These are phyloP conservation scores for Asterella californica DNA, from an alignment of 225 moss, liverwort and hornwort genomes.

Conservation along the genomic window DNA sequence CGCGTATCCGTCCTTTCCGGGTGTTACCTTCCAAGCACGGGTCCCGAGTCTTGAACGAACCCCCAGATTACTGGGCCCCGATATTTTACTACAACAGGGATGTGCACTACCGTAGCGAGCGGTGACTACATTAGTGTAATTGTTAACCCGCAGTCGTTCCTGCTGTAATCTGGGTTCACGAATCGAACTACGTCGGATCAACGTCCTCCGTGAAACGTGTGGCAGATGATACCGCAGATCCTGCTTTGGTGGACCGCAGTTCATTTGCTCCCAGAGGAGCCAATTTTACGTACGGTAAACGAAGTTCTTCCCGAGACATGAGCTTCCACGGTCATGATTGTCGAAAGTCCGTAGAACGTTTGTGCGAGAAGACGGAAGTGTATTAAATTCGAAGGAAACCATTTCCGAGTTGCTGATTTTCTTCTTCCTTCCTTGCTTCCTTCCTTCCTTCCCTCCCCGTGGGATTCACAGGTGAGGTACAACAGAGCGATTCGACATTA, in stretches of 20 bases:
- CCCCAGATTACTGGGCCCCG: too few relatives aligned
- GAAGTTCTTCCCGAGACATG: not conserved
- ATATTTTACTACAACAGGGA: too few relatives aligned
- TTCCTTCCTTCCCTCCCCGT: not conserved
- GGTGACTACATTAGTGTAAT: too few relatives aligned
- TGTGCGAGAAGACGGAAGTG: not conserved
- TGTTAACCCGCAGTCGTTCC: too few relatives aligned
- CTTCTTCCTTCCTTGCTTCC: not conserved
- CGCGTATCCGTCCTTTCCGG: too few relatives aligned
- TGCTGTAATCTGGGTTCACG: too few relatives aligned
- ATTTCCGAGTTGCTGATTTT: not conserved
- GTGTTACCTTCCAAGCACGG: too few relatives aligned
- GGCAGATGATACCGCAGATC: too few relatives aligned
- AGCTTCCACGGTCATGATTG: not conserved
- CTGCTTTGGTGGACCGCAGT: not conserved
- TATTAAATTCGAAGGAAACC: constrained; percentile 3
- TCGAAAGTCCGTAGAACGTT: not conserved
- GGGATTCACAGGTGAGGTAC: not conserved
- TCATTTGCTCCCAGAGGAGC: not conserved
- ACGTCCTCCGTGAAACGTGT: not conserved
- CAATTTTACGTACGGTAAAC: not conserved
- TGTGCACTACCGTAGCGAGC: too few relatives aligned
- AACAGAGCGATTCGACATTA: not conserved
- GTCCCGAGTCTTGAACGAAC: too few relatives aligned
- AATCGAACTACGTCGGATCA: too few relatives aligned